Evolutionary conservation across 2,329 filamentous ascomycete genomes (phyloP).

Genomic region (Colletotrichum orbiculare): DNA sequence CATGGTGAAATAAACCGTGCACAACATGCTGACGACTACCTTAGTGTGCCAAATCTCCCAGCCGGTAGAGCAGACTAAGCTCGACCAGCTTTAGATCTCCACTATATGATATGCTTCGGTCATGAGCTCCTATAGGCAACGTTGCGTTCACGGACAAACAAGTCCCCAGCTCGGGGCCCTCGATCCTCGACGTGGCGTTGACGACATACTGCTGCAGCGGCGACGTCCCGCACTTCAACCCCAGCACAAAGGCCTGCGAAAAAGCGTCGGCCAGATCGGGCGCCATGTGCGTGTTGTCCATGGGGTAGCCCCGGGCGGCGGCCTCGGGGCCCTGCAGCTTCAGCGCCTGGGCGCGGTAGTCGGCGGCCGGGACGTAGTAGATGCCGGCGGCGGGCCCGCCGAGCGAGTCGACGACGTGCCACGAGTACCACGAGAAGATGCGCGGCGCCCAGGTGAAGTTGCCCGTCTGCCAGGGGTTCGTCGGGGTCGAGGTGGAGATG

Average conservation of each 20-base stretch:
- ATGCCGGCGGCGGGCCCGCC: constrained; percentile 52
- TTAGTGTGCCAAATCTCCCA: too few relatives aligned
- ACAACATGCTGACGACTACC: too few relatives aligned
- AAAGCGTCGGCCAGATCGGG: constrained; percentile 64
- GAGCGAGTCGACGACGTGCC: constrained; percentile 40
- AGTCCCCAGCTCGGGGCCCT: constrained; percentile 3
- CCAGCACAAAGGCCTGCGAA: constrained; percentile 65
- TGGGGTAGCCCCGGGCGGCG: constrained; percentile 66
- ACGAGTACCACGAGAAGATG: constrained; percentile 67
- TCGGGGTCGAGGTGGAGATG: constrained; percentile 64
- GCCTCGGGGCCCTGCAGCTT: constrained; percentile 58
- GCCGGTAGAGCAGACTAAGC: too few relatives aligned
- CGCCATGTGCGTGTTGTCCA: constrained; percentile 72
- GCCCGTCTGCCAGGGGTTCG: constrained; percentile 70
- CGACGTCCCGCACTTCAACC: constrained; percentile 23
- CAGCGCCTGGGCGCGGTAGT: constrained; percentile 65
- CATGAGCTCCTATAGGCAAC: constrained; percentile 12
- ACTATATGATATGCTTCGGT: too few relatives aligned
- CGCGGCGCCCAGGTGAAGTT: constrained; percentile 57
- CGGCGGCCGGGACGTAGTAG: constrained; percentile 68
- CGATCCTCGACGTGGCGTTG: constrained; percentile 28
- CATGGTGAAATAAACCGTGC: too few relatives aligned
- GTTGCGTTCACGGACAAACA: constrained; percentile 27
- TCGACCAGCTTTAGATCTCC: too few relatives aligned
- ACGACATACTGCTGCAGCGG: constrained; percentile 27